A percentile compares a stretch with the other conserved stretches of the same genome.
These are phyloP conservation scores for Lojkania enalia DNA, from an alignment of 2,329 filamentous ascomycete species.

Conservation along the genomic window DNA sequence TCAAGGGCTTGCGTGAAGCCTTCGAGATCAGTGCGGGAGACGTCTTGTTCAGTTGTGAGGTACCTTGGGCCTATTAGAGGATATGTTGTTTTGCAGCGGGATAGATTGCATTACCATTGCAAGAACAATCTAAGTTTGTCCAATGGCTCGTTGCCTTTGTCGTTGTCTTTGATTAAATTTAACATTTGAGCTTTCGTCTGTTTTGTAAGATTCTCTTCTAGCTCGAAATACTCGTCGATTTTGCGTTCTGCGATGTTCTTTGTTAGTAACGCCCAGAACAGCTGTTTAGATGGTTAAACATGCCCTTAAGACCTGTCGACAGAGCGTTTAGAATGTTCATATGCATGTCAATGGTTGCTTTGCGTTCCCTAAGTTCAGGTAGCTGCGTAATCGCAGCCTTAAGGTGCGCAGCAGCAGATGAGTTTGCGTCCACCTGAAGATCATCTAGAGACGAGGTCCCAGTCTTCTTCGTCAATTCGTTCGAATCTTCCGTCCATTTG, in stretches of 20 bases:
- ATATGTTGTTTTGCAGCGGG: not conserved
- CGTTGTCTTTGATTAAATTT: slow-evolving; percentile 77
- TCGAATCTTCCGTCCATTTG: slow-evolving; percentile 93
- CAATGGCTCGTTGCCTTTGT: slow-evolving; percentile 79
- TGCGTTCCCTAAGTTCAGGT: slow-evolving; percentile 89
- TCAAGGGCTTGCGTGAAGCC: slow-evolving; percentile 84
- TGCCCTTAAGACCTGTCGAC: slow-evolving; percentile 75
- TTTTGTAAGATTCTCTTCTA: slow-evolving; percentile 91
- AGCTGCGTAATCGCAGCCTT: slow-evolving; percentile 94
- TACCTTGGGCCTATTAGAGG: slow-evolving; percentile 22
- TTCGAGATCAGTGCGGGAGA: slow-evolving; percentile 79
- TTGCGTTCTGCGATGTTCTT: slow-evolving; percentile 69
- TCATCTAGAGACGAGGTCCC: slow-evolving; percentile 92
- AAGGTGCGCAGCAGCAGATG: slow-evolving; percentile 89
- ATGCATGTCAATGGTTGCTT: slow-evolving; percentile 85
- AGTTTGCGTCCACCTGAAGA: slow-evolving; percentile 82
- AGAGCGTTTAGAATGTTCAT: slow-evolving; percentile 94
- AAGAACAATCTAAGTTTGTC: slow-evolving; percentile 95
- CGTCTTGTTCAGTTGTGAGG: slow-evolving; percentile 86
- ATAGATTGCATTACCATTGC: slow-evolving; percentile 73
- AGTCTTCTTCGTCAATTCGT: slow-evolving; percentile 92
- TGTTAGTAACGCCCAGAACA: slow-evolving; percentile 3
- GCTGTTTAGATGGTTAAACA: not conserved
- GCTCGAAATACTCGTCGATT: slow-evolving; percentile 92
- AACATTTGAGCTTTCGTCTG: slow-evolving; percentile 87